phyloP scores from a whole-genome alignment of 2,329 filamentous ascomycete species.

The Fusarium sp. region DNA sequence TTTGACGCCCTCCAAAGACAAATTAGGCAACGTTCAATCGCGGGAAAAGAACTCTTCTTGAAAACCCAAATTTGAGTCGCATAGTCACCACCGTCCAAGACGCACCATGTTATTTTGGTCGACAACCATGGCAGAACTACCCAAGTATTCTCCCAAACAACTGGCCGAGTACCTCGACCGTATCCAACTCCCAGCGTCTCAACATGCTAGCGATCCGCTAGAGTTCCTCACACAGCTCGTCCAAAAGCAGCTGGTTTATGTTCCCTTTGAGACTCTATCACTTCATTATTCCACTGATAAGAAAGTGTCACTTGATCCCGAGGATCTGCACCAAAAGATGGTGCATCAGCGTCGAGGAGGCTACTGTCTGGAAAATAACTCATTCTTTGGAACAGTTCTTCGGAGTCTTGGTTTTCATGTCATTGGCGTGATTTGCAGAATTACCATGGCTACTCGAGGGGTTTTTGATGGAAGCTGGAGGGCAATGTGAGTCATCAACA shows the following conservation, averaged over 20 bases:
- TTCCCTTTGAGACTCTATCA: not conserved
- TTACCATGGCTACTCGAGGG: conserved; percentile 2
- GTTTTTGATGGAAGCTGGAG: not conserved
- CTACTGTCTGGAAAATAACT: not conserved
- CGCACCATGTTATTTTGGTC: not conserved
- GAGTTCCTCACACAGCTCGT: not conserved
- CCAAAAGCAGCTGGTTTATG: not conserved
- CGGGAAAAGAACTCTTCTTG: not conserved
- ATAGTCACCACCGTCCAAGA: not conserved
- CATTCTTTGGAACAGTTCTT: not conserved
- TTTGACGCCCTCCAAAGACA: not conserved
- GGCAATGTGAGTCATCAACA: not conserved
- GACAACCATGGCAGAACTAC: not conserved
- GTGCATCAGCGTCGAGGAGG: not conserved
- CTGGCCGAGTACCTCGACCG: not conserved
- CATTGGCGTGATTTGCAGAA: not conserved
- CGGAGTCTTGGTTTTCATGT: not conserved
- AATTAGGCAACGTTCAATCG: not conserved
- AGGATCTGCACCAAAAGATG: not conserved
- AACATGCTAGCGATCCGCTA: not conserved
- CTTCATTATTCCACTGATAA: not conserved
- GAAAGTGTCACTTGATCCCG: not conserved
- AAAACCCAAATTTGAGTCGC: not conserved
- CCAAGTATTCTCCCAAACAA: not conserved
- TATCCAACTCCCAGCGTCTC: not conserved